phyloP scores from a whole-genome alignment of 257 asterid species.

The Thymus mandschuricus region DNA sequence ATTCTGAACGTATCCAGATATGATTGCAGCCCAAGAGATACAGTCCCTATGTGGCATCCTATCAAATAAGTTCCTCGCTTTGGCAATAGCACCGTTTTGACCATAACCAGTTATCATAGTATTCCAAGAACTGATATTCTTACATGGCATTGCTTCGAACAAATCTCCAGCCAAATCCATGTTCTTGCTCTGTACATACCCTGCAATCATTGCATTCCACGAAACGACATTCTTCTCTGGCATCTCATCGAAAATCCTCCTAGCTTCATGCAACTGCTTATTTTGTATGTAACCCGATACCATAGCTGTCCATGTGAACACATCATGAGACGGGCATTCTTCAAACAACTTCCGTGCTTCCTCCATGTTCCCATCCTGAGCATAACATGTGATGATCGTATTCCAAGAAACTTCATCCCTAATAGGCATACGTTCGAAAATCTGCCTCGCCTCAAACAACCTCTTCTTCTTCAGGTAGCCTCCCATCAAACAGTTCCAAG shows the following conservation, averaged over 20 bases:
- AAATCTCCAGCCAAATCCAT: constrained; percentile 75
- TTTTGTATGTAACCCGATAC: constrained; percentile 89
- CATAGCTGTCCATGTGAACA: constrained; percentile 90
- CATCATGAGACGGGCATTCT: constrained; percentile 70
- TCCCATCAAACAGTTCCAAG: constrained; percentile 98
- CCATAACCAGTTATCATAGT: constrained; percentile 90
- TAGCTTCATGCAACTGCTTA: constrained; percentile 72
- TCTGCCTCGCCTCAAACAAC: constrained; percentile 65
- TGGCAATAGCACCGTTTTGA: constrained; percentile 62
- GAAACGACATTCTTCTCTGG: constrained; percentile 83
- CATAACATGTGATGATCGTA: constrained; percentile 81
- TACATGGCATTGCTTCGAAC: constrained; percentile 79
- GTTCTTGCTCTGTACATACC: constrained; percentile 73
- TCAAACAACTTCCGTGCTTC: constrained; percentile 73
- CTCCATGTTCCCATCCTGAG: constrained; percentile 67
- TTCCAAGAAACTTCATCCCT: constrained; percentile 88
- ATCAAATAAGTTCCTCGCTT: constrained; percentile 67
- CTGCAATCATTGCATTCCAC: constrained; percentile 94
- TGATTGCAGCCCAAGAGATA: constrained; percentile 64
- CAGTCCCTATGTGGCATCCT: constrained; percentile 69
- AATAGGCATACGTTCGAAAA: constrained; percentile 74
- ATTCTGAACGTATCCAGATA: constrained; percentile 78
- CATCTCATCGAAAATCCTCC: constrained; percentile 71
- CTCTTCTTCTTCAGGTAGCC: constrained; percentile 82
- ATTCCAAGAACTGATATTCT: constrained; percentile 88